Percentiles rank a stretch among this genome's conserved stretches.
Conservation (phyloP, 1,284 basidiomycete species). For the Ustilago vetiveriae region DNA sequence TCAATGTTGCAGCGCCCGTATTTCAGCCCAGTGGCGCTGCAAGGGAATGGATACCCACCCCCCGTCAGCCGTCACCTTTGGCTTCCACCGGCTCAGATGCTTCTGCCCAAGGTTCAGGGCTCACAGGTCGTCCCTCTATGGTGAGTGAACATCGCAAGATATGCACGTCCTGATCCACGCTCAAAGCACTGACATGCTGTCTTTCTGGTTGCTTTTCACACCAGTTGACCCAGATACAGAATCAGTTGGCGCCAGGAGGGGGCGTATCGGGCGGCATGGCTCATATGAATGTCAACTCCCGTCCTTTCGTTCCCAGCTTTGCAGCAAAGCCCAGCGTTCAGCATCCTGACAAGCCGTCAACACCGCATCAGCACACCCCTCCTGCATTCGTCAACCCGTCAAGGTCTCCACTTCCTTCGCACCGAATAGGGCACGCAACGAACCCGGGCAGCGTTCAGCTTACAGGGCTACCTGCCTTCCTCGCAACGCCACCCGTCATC, state of each 20-base stretch:
- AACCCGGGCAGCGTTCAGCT: conserved; percentile 41
- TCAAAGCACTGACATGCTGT: conserved; percentile 9
- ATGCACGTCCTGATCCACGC: too few species aligned
- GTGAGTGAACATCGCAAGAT: too few species aligned
- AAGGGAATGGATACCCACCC: neutral
- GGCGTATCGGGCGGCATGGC: conserved; percentile 15
- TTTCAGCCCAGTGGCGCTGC: conserved; percentile 23
- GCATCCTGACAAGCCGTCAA: conserved; percentile 11
- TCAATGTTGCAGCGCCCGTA: conserved; percentile 41
- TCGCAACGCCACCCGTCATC: conserved; percentile 24
- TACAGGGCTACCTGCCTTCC: conserved; percentile 36
- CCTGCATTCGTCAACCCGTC: neutral
- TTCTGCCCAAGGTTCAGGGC: neutral
- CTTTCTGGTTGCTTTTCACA: too few species aligned
- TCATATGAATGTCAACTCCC: conserved; percentile 28
- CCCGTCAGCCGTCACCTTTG: conserved; percentile 2
- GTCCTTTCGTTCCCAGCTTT: conserved; percentile 33
- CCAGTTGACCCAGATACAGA: conserved; percentile 44
- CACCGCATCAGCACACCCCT: conserved; percentile 5
- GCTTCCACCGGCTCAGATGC: neutral
- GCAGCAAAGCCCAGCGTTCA: conserved; percentile 6
- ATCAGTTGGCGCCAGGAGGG: conserved; percentile 22
- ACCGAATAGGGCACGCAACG: conserved; percentile 26
- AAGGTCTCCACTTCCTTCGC: conserved; percentile 19
- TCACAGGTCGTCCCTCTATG: neutral